Evolutionary conservation across 1,139 yeast genomes (phyloP).

Genomic region (Scheffersomyces stambukii): DNA sequence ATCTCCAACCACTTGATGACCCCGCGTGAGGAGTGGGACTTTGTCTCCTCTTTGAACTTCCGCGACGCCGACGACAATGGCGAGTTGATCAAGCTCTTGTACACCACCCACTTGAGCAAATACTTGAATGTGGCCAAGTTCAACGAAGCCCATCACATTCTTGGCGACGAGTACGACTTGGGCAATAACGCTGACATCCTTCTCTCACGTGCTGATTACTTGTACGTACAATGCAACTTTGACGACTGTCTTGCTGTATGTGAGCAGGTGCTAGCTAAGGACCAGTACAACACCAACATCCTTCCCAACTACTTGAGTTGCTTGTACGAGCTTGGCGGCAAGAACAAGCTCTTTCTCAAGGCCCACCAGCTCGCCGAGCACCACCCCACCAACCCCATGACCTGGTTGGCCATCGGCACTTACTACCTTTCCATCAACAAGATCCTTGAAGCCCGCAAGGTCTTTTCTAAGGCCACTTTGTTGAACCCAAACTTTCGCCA

Average conservation of each 20-base stretch:
- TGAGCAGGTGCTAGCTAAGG: constrained; percentile 57
- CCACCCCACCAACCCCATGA: constrained; percentile 76
- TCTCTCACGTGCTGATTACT: constrained; percentile 64
- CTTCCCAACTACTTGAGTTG: constrained; percentile 82
- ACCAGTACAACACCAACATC: constrained; percentile 67
- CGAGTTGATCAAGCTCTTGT: constrained; percentile 71
- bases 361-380: constrained; percentile 87
- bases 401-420: constrained; percentile 92
- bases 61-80: constrained; percentile 74
- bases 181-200: constrained; percentile 67
- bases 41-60: constrained; percentile 64
- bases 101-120: constrained; percentile 73
- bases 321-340: constrained; percentile 78
- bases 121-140: constrained; percentile 58
- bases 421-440: constrained; percentile 78
- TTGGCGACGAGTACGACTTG: constrained; percentile 69
- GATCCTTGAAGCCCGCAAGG: constrained; percentile 78
- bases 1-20: constrained; percentile 71
- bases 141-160: constrained; percentile 61
- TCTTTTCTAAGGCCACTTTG: constrained; percentile 85
- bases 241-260: constrained; percentile 73
- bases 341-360: constrained; percentile 71
- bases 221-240: constrained; percentile 76
- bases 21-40: constrained; percentile 86
- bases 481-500: constrained; percentile 88